A percentile compares a stretch with the other conserved stretches of the same genome.
Evolutionary conservation across 495 filamentous ascomycete genomes (phyloP).

Genomic region (Penicillium bovifimosum): DNA sequence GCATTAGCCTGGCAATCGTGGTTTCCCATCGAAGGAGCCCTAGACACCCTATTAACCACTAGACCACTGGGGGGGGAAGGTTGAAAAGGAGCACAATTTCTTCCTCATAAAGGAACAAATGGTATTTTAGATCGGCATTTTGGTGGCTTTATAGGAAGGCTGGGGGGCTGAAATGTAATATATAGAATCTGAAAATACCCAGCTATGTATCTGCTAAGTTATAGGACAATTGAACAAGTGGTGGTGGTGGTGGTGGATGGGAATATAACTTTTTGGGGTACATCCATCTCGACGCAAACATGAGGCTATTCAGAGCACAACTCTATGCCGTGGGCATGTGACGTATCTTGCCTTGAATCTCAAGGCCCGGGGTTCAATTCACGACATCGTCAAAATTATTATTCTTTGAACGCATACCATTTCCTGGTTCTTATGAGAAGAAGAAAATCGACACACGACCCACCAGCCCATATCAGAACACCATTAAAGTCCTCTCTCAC

Average conservation of each 20-base stretch:
- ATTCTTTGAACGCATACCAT: neutral
- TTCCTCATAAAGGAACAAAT: neutral
- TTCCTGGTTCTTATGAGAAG: neutral
- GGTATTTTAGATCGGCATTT: neutral
- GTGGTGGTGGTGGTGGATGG: neutral
- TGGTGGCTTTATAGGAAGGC: neutral
- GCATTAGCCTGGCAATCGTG: too few relatives aligned
- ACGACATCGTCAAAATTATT: neutral
- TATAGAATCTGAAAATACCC: slow-evolving; percentile 26
- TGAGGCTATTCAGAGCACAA: neutral
- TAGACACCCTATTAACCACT: neutral
- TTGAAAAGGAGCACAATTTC: neutral
- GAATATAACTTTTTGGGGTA: neutral
- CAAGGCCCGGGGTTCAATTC: neutral
- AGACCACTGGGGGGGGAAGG: neutral
- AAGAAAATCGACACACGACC: neutral
- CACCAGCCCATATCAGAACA: neutral
- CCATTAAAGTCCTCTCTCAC: neutral
- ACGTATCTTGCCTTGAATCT: neutral
- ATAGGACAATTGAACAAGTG: slow-evolving; percentile 1
- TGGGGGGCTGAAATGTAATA: neutral
- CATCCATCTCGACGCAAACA: neutral
- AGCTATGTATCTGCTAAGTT: slow-evolving; percentile 28
- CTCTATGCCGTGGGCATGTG: neutral
- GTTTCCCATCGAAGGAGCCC: too few relatives aligned